Evolutionary conservation across 164 flowering plant genomes (phyloP).

Genomic region (Stephania cephalantha): DNA sequence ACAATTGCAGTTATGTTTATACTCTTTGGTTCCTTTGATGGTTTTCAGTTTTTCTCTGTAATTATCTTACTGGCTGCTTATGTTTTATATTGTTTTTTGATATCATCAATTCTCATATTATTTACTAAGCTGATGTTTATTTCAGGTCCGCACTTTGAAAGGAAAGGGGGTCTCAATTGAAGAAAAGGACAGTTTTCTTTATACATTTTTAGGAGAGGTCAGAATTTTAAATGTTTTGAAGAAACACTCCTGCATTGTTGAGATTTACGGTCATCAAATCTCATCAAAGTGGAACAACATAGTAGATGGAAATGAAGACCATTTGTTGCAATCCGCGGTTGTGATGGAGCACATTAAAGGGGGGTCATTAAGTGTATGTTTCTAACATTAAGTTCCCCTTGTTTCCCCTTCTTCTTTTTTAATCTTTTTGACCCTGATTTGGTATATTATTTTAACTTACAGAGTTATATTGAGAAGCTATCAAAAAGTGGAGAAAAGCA

Average conservation of each 20-base stretch:
- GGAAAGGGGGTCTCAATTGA: constrained; percentile 35
- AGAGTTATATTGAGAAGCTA: constrained; percentile 59
- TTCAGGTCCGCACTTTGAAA: constrained; percentile 72
- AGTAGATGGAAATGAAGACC: constrained; percentile 44
- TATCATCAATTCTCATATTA: neutral
- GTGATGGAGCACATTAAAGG: constrained; percentile 76
- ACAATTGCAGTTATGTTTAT: neutral
- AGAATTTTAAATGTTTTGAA: constrained; percentile 64
- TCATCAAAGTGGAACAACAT: constrained; percentile 60
- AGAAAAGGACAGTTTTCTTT: constrained; percentile 60
- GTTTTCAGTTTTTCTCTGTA: neutral
- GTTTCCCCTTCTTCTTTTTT: neutral
- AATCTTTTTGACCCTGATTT: neutral
- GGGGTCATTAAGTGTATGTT: constrained; percentile 73
- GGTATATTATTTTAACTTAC: constrained; percentile 8
- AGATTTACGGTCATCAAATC: constrained; percentile 82
- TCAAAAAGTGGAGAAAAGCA: constrained; percentile 52
- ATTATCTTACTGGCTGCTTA: neutral
- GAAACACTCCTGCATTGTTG: constrained; percentile 71
- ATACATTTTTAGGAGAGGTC: constrained; percentile 76
- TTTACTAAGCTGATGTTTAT: neutral
- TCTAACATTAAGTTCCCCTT: neutral
- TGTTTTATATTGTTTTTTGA: too few relatives aligned
- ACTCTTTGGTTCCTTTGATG: neutral
- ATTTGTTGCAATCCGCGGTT: constrained; percentile 53